Evolutionary conservation across 768 basidiomycete genomes (phyloP), one percentile per base, ranked within the genome.

Genomic region (Coprinopsis marcescibilis): DNA sequence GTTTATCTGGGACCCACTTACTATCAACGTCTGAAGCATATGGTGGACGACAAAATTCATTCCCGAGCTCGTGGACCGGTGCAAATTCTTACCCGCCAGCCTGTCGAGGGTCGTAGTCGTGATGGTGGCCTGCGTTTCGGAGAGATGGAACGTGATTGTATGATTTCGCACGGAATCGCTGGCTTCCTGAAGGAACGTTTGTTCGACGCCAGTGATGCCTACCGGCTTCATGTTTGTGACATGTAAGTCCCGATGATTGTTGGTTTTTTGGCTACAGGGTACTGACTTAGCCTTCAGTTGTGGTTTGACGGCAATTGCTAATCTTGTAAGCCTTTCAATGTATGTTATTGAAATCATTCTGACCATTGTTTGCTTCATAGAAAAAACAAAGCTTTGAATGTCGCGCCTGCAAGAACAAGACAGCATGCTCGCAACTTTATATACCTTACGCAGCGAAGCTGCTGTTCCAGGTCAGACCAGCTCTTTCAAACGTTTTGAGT

Each of bases 71-170:
- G 96, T 65, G 96, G 96, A 12, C 96, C 96, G 3, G 90, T 99
- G 7, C 96, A 99, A 64, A 99, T 98, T 57, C 67, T 99, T 57
- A 99, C 95, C 25, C 72, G 96, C 40, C 96, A 99, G 60, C 96
- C 96, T 11, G 96, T 99, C 13, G 96, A 99, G 63, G 96, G 96
- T 78, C 80, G 96, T 66, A 92, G 89, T 78, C 80, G 96, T 69
- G 96, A 98, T 60, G 96, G 96, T 73, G 96, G 96, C 65, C 70
- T 99, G 53, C 92, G 96, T 59, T 99, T 99, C 75, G 96, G 96
- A 75, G 96, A 99, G 77, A 99, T 99, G 96, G 96, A 99, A 63
- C 89, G 92, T 64, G 95, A 97, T 79, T 98, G 96, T 65, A 99
- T 99, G 96, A 95, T 99, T 51, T 96, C 96, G 19, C 96, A 99